Base-by-base conservation (phyloP, 345 rosid genomes). In the sweet orange (Citrus sinensis) region DNA sequence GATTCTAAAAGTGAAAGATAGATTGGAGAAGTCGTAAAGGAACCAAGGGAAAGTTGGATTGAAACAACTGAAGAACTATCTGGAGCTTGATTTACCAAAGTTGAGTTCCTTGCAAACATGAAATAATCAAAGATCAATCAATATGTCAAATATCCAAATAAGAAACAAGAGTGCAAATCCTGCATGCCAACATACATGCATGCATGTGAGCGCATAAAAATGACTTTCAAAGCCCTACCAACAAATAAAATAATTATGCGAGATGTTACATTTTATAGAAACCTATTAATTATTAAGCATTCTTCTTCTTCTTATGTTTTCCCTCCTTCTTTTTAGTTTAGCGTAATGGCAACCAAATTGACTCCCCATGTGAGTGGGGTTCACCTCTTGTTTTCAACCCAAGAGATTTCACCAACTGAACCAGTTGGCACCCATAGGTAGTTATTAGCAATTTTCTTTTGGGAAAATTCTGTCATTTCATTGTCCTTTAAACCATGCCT, bases 31-130 rank as follows among this genome's bases (percentile, higher is more conserved):
- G 97, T 90, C 68, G 82, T 74, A 82, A 83, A 86, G 69, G 90
- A 88, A 79, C 87, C 93, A 78, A 37, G 81, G 74, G 93, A 89
- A 74, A 95, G 97, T 83, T 89, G 90, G 78, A 95, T 81, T 29
- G 94, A 87, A 84, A 90, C 87, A 87, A 79, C 82, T 49, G 93
- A 77, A n/a, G 85, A 74, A 76, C 74, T 67, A 79, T 90, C 90
- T 67, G 87, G 76, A 68, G 71, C 80, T 79, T 83, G 87, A 80
- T 84, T 81, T 80, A 77, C 83, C 59, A 80, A 75, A 75, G 80
- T 76, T 49, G 85, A 81, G 73, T 84, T 85, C 92, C 97, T 92
- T 80, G 37, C 78, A 85, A 84, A 67, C 70, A 82, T 39, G 74
- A 46, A 74, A 78, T 71, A 82, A 73, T 69, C 70, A 79, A 79